These are phyloP conservation scores for Athelia sp. DNA, from an alignment of 1,284 basidiomycete species.

Conservation along the genomic window DNA sequence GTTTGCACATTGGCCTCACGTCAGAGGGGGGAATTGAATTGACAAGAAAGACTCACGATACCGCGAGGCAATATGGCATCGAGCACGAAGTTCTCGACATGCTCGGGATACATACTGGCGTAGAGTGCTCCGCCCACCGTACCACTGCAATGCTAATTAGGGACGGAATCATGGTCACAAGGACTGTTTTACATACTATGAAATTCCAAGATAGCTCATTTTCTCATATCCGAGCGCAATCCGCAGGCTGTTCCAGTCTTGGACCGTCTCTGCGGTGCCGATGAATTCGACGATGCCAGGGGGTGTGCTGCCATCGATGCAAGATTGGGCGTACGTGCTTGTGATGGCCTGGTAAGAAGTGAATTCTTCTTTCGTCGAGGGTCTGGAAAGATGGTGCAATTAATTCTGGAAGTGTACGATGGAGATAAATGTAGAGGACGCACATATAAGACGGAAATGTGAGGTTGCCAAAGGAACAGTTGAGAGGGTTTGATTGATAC, in stretches of 20 bases:
- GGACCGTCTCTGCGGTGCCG: conserved; percentile 9
- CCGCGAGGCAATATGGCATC: conserved; percentile 12
- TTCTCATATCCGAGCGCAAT: conserved; percentile 12
- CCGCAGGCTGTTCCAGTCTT: conserved; percentile 13
- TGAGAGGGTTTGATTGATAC: background rate
- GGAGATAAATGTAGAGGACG: background rate
- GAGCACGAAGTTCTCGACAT: conserved; percentile 10
- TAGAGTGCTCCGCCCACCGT: conserved; percentile 11
- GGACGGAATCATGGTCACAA: background rate
- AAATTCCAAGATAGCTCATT: conserved; percentile 8
- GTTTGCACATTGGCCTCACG: background rate
- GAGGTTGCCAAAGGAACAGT: background rate
- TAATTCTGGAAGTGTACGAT: background rate
- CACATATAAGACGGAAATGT: background rate
- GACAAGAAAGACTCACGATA: conserved; percentile 4
- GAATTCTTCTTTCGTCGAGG: conserved; percentile 10
- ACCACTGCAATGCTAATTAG: conserved; percentile 5
- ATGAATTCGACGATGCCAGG: conserved; percentile 11
- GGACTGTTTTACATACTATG: conserved; percentile 7
- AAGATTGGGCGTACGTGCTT: conserved; percentile 6
- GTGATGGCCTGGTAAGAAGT: conserved; percentile 7
- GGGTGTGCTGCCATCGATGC: conserved; percentile 9
- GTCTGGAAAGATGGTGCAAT: conserved; percentile 3
- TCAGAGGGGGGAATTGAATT: no score
- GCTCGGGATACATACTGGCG: conserved; percentile 8